These are phyloP conservation scores for Pythium sp. DNA, from an alignment of 352 stramenopile genomes.

Conservation along the genomic window DNA sequence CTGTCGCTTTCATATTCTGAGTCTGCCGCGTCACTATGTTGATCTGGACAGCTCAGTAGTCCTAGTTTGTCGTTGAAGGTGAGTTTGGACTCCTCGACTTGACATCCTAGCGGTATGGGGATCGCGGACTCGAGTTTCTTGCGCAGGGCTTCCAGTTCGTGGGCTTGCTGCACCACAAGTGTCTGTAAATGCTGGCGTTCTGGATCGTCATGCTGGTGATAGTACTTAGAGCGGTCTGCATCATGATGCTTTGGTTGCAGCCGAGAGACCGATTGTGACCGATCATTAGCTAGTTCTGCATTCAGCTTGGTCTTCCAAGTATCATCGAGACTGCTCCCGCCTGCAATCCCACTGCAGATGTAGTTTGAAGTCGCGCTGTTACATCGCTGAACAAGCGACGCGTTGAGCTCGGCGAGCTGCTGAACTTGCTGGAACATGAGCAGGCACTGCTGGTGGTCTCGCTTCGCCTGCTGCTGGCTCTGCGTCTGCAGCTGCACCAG, in stretches of 20 bases:
- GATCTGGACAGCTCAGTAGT: not conserved
- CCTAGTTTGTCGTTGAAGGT: constrained; percentile 5
- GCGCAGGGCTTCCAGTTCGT: constrained; percentile 30
- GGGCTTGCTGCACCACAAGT: constrained; percentile 38
- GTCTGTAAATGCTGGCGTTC: constrained; percentile 25
- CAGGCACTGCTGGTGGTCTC: constrained; percentile 36
- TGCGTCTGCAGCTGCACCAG: constrained; percentile 15
- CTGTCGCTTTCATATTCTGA: not conserved
- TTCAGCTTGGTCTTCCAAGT: not conserved
- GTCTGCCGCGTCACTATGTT: not conserved
- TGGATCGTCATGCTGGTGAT: constrained; percentile 3
- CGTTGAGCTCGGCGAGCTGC: constrained; percentile 36
- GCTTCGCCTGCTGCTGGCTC: constrained; percentile 24
- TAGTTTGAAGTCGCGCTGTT: not conserved
- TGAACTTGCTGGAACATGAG: constrained; percentile 50
- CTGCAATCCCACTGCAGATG: not conserved
- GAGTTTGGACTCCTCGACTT: constrained; percentile 15
- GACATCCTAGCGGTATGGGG: constrained; percentile 9
- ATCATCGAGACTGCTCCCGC: not conserved
- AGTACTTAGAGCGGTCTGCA: not conserved
- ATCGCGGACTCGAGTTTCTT: constrained; percentile 18
- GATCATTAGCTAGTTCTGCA: not conserved
- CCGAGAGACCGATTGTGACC: too few species aligned
- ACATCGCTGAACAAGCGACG: constrained; percentile 12
- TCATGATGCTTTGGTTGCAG: not conserved